Evolutionary conservation across 345 rosid genomes (phyloP), one percentile per base, ranked within the genome.

Genomic region (Litchi chinensis): DNA sequence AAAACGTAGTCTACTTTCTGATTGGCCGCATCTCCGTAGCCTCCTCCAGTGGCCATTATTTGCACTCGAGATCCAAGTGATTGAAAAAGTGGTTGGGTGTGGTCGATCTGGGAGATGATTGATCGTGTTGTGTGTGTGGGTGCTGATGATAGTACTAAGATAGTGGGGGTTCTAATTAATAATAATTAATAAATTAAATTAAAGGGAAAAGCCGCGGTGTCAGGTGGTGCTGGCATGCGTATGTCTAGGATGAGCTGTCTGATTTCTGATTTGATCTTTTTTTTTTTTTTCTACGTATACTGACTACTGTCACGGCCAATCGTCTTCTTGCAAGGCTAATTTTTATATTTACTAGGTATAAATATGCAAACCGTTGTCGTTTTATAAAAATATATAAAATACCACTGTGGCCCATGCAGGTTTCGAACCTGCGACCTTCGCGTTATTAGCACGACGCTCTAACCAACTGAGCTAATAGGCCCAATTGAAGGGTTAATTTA

Each of bases 1-100:
- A 92, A 90, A 5, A 92, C 92, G 77, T 91, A 95, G 81, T 93
- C 91, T 13, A 90, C 88, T 86, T 90, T 93, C 46, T 90, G 91
- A 43, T 85, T 82, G 65, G 87, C 83, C 39, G 37, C 37, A 32
- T 83, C 95, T n/a, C 87, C 92, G 68, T 83, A 90, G 26, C 90
- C 91, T 67, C 83, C 91, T 54, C 88, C 93, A 60, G 81, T 82
- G 21, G 92, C 90, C 98, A 95, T 92, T 12, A 32, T 32, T 32
- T 65, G 73, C 26, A 71, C 40, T 26, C 0, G 26, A 54, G 5
- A 21, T 7, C 43, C 18, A 3, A 40, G 28, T 26, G 59, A 57
- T 13, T 65, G 18, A 3, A 65, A 12, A 24, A 46, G 52, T 46
- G 52, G 12, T 5, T 7, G 52, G 0, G 52, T 7, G 8, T 11